A percentile compares a stretch with the other conserved stretches of the same genome.
Evolutionary conservation across 345 rosid species (phyloP).

Genomic region (Rubroshorea leprosula): DNA sequence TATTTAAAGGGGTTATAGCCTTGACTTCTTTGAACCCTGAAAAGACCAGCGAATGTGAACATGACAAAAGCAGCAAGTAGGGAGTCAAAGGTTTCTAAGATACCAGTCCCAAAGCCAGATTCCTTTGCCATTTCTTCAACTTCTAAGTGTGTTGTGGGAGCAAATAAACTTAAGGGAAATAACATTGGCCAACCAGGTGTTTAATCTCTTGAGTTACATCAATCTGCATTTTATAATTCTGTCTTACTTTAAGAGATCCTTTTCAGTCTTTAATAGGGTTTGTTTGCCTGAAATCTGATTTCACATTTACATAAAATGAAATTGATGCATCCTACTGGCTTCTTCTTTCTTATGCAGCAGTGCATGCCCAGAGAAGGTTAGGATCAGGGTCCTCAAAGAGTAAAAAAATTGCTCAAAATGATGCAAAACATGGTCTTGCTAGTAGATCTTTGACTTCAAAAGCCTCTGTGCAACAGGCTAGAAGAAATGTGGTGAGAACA

Average conservation of each 20-base stretch:
- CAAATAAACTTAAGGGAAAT: constrained; percentile 35
- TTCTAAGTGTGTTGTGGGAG: constrained; percentile 26
- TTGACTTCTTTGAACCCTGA: constrained; percentile 61
- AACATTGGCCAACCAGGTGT: constrained; percentile 50
- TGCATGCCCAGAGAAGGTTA: constrained; percentile 34
- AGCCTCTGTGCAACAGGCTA: constrained; percentile 40
- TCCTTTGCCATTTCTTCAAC: constrained; percentile 24
- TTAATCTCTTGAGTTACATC: too few relatives aligned
- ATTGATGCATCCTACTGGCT: constrained; percentile 5
- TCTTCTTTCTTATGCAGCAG: constrained; percentile 26
- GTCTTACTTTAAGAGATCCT: not conserved
- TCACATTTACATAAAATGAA: constrained; percentile 8
- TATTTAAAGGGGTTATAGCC: constrained; percentile 32
- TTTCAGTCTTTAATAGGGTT: not conserved
- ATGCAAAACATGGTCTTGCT: constrained; percentile 35
- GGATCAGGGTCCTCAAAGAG: constrained; percentile 31
- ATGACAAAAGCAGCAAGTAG: constrained; percentile 30
- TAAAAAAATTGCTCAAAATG: constrained; percentile 23
- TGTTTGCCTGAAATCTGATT: not conserved
- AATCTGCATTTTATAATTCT: not conserved
- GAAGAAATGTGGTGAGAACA: constrained; percentile 56
- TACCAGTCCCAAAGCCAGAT: constrained; percentile 33
- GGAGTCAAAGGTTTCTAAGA: constrained; percentile 43
- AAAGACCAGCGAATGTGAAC: constrained; percentile 46
- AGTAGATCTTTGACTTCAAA: constrained; percentile 34